These are phyloP conservation scores for Podospora sp. DNA, from an alignment of 495 filamentous ascomycete species.

Conservation along the genomic window DNA sequence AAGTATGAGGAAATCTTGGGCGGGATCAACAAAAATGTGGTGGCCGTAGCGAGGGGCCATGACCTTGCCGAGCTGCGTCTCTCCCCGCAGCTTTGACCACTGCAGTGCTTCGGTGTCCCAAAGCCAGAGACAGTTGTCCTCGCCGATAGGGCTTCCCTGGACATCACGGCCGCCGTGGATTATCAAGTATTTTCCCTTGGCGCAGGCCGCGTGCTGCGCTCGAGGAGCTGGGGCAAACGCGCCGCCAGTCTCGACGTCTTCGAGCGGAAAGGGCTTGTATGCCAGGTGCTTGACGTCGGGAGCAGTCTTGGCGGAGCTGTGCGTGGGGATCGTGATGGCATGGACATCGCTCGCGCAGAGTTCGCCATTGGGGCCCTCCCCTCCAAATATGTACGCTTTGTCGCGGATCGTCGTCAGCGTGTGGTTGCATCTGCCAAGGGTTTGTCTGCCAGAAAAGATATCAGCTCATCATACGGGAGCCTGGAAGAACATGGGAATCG, in stretches of 20 bases:
- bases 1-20: conserved; percentile 44
- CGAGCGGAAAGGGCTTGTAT: conserved; percentile 29
- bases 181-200: conserved; percentile 40
- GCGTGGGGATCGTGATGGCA: conserved; percentile 43
- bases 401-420: conserved; percentile 49
- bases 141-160: conserved; percentile 40
- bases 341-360: conserved; percentile 53
- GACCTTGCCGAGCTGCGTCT: conserved; percentile 26
- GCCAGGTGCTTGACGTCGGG: conserved; percentile 20
- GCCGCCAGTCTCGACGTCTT: conserved; percentile 39
- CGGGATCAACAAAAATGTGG: conserved; percentile 28
- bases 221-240: conserved; percentile 43
- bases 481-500: background rate
- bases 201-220: conserved; percentile 47
- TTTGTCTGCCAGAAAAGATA: conserved; percentile 18
- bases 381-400: conserved; percentile 58
- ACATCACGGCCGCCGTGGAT: conserved; percentile 50
- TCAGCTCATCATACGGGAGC: background rate
- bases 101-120: conserved; percentile 46
- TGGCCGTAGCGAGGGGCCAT: conserved; percentile 32
- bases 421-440: conserved; percentile 50
- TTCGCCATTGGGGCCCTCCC: conserved; percentile 38
- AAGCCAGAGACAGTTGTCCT: conserved; percentile 50
- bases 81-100: conserved; percentile 34
- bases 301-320: conserved; percentile 18